Evolutionary conservation across 1,284 basidiomycete genomes (phyloP).

Genomic region (Ganoderma multipileum): DNA sequence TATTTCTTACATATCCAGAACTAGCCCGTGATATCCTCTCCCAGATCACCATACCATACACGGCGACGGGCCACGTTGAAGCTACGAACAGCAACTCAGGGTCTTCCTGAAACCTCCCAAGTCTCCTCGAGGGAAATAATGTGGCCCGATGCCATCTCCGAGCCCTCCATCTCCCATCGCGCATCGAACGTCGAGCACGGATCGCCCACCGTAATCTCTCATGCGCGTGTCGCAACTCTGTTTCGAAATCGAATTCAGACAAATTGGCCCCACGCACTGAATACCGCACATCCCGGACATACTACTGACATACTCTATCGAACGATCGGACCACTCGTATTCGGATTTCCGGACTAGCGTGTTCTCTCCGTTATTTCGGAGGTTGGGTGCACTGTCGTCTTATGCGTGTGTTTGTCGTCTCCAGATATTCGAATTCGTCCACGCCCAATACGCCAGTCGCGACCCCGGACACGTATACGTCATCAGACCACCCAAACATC

Average conservation of each 20-base stretch:
- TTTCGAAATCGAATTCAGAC: too few species aligned
- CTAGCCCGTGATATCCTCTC: neutral
- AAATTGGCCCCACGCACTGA: neutral
- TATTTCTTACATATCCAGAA: neutral
- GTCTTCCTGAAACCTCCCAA: neutral
- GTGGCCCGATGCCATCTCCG: slow-evolving; percentile 6
- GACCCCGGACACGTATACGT: neutral
- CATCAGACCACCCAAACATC: neutral
- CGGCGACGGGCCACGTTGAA: neutral
- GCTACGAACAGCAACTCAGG: neutral
- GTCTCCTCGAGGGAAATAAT: neutral
- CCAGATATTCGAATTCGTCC: neutral
- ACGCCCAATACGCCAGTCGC: neutral
- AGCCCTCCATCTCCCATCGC: neutral
- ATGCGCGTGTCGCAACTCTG: neutral
- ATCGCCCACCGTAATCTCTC: slow-evolving; percentile 1
- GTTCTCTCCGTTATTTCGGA: neutral
- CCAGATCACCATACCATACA: neutral
- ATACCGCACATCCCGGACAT: neutral
- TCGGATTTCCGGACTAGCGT: neutral
- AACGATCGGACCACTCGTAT: neutral
- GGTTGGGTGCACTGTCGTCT: neutral
- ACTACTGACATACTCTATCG: neutral
- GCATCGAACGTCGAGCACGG: neutral
- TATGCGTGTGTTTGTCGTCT: neutral